These are phyloP conservation scores for Pseudognaphalium luteoalbum DNA, from an alignment of 129 eudicot species.

Conservation along the genomic window DNA sequence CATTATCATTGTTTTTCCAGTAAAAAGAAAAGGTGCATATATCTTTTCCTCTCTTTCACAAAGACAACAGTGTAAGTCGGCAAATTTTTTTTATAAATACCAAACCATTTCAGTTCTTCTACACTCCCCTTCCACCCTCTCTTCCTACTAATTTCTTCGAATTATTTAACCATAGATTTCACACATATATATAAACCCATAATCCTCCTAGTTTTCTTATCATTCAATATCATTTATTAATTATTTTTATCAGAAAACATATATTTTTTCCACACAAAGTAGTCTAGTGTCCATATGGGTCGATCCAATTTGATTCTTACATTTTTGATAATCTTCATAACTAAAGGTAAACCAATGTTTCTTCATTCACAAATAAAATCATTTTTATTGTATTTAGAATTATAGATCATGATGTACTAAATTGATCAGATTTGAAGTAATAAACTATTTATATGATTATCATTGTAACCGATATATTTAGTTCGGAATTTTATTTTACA, in stretches of 20 bases:
- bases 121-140: slow-evolving; percentile 12
- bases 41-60: slow-evolving; percentile 12
- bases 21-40: slow-evolving; percentile 14
- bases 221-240: background rate
- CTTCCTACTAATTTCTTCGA: slow-evolving; percentile 23
- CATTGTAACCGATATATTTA: background rate
- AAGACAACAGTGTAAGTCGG: slow-evolving; percentile 10
- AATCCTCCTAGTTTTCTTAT: background rate
- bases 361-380: background rate
- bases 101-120: slow-evolving; percentile 7
- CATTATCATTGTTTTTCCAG: background rate
- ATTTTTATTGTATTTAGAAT: background rate
- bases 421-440: background rate
- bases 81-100: slow-evolving; percentile 18
- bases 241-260: background rate
- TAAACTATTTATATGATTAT: background rate
- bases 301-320: slow-evolving; percentile 13
- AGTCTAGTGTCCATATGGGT: slow-evolving; percentile 21
- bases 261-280: background rate
- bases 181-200: background rate
- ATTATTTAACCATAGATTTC: background rate
- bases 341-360: slow-evolving; percentile 14
- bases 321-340: slow-evolving; percentile 3
- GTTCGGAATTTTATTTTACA: background rate
- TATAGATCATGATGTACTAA: background rate